phyloP scores from a whole-genome alignment of 441 rosid genomes.

The Iberis amara region DNA sequence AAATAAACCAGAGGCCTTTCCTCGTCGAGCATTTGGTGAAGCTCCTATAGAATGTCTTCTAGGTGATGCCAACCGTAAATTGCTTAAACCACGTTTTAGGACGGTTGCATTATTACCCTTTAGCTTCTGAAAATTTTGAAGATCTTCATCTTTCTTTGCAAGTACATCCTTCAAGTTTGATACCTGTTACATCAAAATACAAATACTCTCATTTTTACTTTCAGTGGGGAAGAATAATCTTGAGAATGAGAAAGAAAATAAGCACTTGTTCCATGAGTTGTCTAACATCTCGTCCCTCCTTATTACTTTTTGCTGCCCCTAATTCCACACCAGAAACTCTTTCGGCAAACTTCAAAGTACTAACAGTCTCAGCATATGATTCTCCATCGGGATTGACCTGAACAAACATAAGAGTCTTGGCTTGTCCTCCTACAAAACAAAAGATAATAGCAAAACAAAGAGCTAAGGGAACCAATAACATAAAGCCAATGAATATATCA shows the following conservation, averaged over 20 bases:
- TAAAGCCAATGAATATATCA: conserved; percentile 1
- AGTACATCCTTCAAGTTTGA: conserved; percentile 69
- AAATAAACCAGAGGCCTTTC: conserved; percentile 31
- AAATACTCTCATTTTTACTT: background rate
- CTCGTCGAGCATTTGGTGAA: conserved; percentile 38
- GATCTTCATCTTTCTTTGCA: conserved; percentile 70
- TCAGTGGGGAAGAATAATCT: background rate
- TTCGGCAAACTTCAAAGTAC: conserved; percentile 91
- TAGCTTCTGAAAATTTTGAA: conserved; percentile 50
- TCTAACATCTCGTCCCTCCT: conserved; percentile 79
- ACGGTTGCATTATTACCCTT: conserved; percentile 37
- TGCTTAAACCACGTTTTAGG: conserved; percentile 36
- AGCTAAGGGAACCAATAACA: conserved; percentile 14
- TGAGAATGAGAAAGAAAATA: background rate
- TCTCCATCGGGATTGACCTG: conserved; percentile 86
- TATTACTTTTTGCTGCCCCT: conserved; percentile 79
- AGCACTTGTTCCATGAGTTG: conserved; percentile 93
- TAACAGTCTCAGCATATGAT: conserved; percentile 77
- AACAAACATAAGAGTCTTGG: conserved; percentile 91
- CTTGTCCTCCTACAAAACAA: conserved; percentile 70
- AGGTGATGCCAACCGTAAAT: conserved; percentile 47
- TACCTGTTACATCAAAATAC: conserved; percentile 40
- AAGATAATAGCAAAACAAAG: conserved; percentile 3
- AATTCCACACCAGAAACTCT: conserved; percentile 95
- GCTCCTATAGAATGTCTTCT: conserved; percentile 45